Evolutionary conservation across 2,329 filamentous ascomycete genomes (phyloP), one percentile per base, ranked within the genome.

Genomic region (Emergomyces orientalis): DNA sequence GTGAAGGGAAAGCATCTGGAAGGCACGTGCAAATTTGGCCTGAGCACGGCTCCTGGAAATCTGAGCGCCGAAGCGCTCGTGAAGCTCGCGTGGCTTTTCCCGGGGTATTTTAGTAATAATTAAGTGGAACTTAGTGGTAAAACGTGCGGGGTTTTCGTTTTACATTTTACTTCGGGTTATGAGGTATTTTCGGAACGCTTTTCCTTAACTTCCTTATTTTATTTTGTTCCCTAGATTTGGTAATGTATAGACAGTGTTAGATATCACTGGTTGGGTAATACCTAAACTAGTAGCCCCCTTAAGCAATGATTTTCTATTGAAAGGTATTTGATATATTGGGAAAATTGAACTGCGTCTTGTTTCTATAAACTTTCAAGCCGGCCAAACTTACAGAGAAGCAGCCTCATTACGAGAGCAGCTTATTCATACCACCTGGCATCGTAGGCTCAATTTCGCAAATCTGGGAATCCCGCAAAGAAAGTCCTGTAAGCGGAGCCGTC

Each of bases 21-120:
- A 71, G 90, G 90, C 17, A 82, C 84, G 43, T 86, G 87, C 64
- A 88, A 88, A 73, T 91, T 90, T 66, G 90, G 90, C 49, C 84
- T 95, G 67, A 95, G 93, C 79, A 97, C 93, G 58, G 89, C 91
- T 74, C 84, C 86, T 49, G 84, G 85, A 58, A 90, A 90, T 32
- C 84, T 91, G 70, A 84, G 83, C 65, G 80, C 84, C 17, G 88
- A 93, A 75, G 89, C 88, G 1, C 82, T 88, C 77, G 84, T 90
- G 82, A 93, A 86, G 78, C 79, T 96, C 61, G 84, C 88, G 71
- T 99, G 89, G 81, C 78, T 99, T 63, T 97, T 96, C 78, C 91
- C 92, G 1, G 89, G 87, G 1, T 91, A 92, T 74, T 90, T 84
- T 58, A 75, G 80, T 55, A 65, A 49, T 22, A 43, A 17, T 60